phyloP scores from a whole-genome alignment of 164 flowering plant genomes.

The Taxillus chinensis region DNA sequence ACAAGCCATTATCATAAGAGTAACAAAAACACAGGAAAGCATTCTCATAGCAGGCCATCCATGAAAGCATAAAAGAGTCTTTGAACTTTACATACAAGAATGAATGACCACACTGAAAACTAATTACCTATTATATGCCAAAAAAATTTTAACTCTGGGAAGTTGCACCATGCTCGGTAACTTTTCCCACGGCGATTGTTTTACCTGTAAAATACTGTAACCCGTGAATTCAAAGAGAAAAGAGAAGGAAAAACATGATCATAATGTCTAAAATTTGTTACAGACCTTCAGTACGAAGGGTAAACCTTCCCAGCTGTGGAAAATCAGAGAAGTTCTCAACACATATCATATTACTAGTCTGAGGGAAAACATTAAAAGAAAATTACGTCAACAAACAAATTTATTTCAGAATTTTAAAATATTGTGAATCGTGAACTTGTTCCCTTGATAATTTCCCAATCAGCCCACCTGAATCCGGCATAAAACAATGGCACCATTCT shows the following conservation, averaged over 20 bases:
- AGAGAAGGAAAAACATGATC: background rate
- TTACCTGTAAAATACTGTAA: slow-evolving; percentile 38
- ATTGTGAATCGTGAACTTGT: background rate
- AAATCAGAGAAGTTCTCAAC: slow-evolving; percentile 82
- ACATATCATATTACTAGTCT: slow-evolving; percentile 81
- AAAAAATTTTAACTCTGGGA: no score
- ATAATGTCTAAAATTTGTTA: background rate
- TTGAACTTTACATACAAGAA: no score
- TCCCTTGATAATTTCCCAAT: background rate
- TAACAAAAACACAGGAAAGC: no score
- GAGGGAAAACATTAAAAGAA: slow-evolving; percentile 3
- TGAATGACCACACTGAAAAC: no score
- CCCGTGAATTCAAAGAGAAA: background rate
- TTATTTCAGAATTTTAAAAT: background rate
- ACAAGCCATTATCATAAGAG: no score
- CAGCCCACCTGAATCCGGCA: slow-evolving; percentile 84
- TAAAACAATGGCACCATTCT: slow-evolving; percentile 74
- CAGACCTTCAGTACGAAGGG: slow-evolving; percentile 94
- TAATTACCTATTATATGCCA: no score
- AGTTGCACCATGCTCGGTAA: slow-evolving; percentile 19
- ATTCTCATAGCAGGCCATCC: no score
- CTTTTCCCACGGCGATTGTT: slow-evolving; percentile 86
- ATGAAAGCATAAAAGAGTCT: no score
- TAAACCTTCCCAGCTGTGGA: slow-evolving; percentile 94
- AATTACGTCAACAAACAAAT: background rate